Evolutionary conservation across 2,329 filamentous ascomycete species (phyloP), one percentile per base, ranked within the genome.

Genomic region (Cyanodermella asteris): DNA sequence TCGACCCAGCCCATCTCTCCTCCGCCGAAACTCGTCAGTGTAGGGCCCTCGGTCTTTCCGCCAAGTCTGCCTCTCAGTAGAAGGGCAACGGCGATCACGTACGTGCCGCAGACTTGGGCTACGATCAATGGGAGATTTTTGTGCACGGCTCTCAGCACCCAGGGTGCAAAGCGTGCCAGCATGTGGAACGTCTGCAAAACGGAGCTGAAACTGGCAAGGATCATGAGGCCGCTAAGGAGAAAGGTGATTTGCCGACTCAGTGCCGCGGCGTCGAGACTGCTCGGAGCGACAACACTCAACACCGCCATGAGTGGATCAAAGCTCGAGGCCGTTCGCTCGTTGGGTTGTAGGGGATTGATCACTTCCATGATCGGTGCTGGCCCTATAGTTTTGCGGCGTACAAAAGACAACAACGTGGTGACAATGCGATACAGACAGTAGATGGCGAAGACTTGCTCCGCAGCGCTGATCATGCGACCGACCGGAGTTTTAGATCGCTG

Each of bases 221-320:
- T 68, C 44, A 91, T 87, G 24, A 82, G 66, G 11, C 78, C 80
- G 6, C 72, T 78, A 4, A 91, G 59, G 13, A 80, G 53, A 47
- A 91, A 90, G 30, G 73, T 80, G 35, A 90, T 82, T 41, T 80
- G 75, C 16, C 77, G 71, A 13, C 75, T 72, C 77, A 78, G 90
- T 7, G 76, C 74, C 7, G 68, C 61, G 39, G 80, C 75, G 48
- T 91, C 75, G 14, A 91, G 62, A 31, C n/a, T n/a, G n/a, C n/a
- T n/a, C n/a, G 8, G 18, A 19, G 8, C 8, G 8, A 19, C 11
- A 19, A 8, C 18, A 19, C 18, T 10, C 42, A n/a, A n/a, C n/a
- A n/a, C n/a, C n/a, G n/a, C n/a, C n/a, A n/a, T n/a, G n/a, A 91
- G 75, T 1, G 80, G 80, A 42, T 91, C 81, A 10, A 69, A 71